These are phyloP conservation scores for Diaporthe capsici DNA, from an alignment of 2,329 filamentous ascomycete species.

Conservation along the genomic window DNA sequence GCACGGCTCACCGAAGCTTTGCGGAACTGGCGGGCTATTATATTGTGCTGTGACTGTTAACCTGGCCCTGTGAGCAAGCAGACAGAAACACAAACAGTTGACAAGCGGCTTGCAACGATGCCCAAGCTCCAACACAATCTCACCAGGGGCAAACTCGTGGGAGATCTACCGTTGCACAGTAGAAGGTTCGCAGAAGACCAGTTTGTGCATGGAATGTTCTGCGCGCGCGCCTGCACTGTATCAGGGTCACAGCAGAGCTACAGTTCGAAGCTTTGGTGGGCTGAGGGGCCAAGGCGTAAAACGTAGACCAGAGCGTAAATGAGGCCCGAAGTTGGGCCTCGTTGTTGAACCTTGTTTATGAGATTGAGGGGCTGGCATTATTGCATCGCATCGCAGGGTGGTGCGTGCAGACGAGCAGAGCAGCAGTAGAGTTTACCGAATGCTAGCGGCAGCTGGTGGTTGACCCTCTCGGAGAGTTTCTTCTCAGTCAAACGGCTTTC, in stretches of 20 bases:
- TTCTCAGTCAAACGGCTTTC: conserved; percentile 19
- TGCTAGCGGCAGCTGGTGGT: conserved; percentile 11
- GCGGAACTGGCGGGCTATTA: background rate
- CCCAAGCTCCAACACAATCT: background rate
- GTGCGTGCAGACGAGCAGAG: background rate
- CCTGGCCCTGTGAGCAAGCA: background rate
- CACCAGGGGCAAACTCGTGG: background rate
- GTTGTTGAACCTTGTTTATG: conserved; percentile 7
- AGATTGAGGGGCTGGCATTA: background rate
- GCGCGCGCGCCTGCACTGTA: background rate
- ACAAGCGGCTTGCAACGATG: background rate
- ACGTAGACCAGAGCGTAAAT: conserved; percentile 11
- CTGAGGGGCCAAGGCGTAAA: conserved; percentile 12
- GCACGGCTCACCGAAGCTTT: background rate
- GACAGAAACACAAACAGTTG: background rate
- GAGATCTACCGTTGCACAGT: background rate
- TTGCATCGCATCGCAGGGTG: background rate
- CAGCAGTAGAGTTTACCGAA: conserved; percentile 11
- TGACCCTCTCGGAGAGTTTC: conserved; percentile 20
- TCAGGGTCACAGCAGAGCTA: conserved; percentile 15
- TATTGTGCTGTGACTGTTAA: background rate
- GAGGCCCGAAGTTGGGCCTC: background rate
- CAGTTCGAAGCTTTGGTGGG: conserved; percentile 20
- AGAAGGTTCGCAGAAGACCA: background rate
- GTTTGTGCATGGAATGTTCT: conserved; percentile 23